Percentiles rank a stretch among this genome's conserved stretches.
Conservation (phyloP, 1,284 basidiomycete genomes). For the Exobasidium rhododendri region DNA sequence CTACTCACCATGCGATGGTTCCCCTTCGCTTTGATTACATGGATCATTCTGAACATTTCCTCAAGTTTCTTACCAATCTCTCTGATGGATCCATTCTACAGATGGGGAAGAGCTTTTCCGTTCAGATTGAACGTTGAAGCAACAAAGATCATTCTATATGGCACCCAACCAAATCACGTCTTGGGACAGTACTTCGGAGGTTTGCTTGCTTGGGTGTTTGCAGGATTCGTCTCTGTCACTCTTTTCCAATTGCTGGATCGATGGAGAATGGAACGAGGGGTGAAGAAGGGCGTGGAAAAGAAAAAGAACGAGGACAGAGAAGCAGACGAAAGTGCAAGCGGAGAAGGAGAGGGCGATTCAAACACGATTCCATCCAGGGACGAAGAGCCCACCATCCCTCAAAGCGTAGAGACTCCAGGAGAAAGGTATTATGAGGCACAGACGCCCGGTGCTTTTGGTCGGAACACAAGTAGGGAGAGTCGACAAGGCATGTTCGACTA, state of each 20-base stretch:
- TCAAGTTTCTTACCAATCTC: slow-evolving; percentile 15
- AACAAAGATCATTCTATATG: slow-evolving; percentile 15
- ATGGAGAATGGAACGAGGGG: slow-evolving; percentile 11
- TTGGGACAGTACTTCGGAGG: slow-evolving; percentile 16
- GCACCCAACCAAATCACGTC: slow-evolving; percentile 10
- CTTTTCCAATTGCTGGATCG: slow-evolving; percentile 5
- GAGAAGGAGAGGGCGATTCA: no score
- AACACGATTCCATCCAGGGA: not conserved
- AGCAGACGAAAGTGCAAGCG: not conserved
- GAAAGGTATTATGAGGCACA: not conserved
- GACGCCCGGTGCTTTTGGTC: not conserved
- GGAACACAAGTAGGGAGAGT: not conserved
- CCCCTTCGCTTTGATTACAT: slow-evolving; percentile 22
- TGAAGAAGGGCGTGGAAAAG: not conserved
- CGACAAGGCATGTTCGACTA: not conserved
- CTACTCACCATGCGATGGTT: slow-evolving; percentile 41
- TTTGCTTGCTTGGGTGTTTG: slow-evolving; percentile 10
- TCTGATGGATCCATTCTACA: slow-evolving; percentile 14
- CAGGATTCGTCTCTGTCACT: not conserved
- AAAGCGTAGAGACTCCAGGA: not conserved
- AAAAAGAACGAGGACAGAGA: not conserved
- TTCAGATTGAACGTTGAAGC: slow-evolving; percentile 11
- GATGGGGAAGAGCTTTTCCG: slow-evolving; percentile 12
- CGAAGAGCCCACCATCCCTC: not conserved
- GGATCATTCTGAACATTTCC: slow-evolving; percentile 15